These are phyloP conservation scores for Galeopsis tetrahit DNA, from an alignment of 257 asterid genomes.

Conservation along the genomic window DNA sequence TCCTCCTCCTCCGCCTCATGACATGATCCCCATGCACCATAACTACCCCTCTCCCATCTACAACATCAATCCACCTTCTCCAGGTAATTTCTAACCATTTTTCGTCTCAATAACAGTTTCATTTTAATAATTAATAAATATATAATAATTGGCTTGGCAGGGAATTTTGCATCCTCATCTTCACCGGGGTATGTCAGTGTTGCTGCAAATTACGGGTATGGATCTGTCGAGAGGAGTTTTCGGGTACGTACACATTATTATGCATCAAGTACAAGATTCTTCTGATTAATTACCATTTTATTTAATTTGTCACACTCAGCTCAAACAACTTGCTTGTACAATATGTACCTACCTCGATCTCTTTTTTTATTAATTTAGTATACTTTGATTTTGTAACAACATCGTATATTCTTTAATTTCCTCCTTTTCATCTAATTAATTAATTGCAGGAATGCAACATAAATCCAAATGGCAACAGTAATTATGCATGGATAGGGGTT, in stretches of 20 bases:
- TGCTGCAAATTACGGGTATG: slow-evolving; percentile 60
- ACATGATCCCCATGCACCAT: background rate
- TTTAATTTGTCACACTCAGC: no score
- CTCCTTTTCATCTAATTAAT: slow-evolving; percentile 19
- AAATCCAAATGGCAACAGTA: slow-evolving; percentile 47
- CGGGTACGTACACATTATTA: slow-evolving; percentile 50
- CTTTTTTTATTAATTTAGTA: background rate
- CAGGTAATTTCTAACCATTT: background rate
- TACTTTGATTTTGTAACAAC: background rate
- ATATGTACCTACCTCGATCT: background rate
- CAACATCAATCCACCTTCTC: background rate
- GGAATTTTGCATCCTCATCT: slow-evolving; percentile 59
- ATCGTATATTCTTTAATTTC: background rate
- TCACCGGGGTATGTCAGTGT: slow-evolving; percentile 42
- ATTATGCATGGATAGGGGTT: slow-evolving; percentile 56
- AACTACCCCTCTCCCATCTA: slow-evolving; percentile 9
- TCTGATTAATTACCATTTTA: no score
- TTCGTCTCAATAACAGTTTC: no score
- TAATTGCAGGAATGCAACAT: slow-evolving; percentile 69
- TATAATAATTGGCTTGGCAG: slow-evolving; percentile 28
- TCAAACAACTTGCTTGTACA: background rate
- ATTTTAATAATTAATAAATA: background rate
- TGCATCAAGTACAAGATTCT: background rate
- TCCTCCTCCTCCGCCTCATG: no score
- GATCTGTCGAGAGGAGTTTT: slow-evolving; percentile 79